Percentiles rank a stretch among this genome's conserved stretches.
Conservation (phyloP, 192 early-diverging fungal species). For the Entomortierella beljakovae region DNA sequence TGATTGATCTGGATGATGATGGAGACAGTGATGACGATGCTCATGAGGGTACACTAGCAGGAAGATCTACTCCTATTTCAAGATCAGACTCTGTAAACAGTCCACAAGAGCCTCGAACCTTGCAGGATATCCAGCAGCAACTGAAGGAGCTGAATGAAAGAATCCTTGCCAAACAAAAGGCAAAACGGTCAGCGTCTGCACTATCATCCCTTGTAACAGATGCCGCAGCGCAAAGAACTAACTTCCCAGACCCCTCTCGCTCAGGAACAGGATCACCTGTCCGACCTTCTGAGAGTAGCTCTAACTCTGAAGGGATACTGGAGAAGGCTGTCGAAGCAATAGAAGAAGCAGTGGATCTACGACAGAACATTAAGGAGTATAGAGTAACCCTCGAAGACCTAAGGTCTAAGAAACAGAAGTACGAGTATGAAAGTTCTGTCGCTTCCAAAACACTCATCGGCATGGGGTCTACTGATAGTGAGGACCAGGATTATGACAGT, state of each 20-base stretch:
- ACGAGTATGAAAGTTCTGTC: conserved; percentile 3
- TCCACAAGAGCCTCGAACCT: not conserved
- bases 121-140: conserved; percentile 24
- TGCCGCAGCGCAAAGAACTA: not conserved
- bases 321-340: not conserved
- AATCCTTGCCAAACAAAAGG: conserved; percentile 21
- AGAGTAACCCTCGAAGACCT: conserved; percentile 19
- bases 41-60: not conserved
- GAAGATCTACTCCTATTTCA: not conserved
- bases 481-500: not conserved
- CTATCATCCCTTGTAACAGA: not conserved
- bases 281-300: not conserved
- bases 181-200: conserved; percentile 9
- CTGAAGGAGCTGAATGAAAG: conserved; percentile 25
- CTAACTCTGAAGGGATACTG: not conserved
- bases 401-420: conserved; percentile 10
- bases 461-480: not conserved
- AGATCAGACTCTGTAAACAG: not conserved
- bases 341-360: not conserved
- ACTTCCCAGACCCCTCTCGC: not conserved
- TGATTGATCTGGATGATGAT: conserved; percentile 45
- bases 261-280: not conserved
- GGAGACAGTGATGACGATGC: not conserved
- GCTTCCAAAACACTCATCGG: not conserved
- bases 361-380: not conserved